Percentiles rank a stretch among this genome's conserved stretches.
Conservation (phyloP, 768 basidiomycete genomes). For the Rhodotorula paludigena region DNA sequence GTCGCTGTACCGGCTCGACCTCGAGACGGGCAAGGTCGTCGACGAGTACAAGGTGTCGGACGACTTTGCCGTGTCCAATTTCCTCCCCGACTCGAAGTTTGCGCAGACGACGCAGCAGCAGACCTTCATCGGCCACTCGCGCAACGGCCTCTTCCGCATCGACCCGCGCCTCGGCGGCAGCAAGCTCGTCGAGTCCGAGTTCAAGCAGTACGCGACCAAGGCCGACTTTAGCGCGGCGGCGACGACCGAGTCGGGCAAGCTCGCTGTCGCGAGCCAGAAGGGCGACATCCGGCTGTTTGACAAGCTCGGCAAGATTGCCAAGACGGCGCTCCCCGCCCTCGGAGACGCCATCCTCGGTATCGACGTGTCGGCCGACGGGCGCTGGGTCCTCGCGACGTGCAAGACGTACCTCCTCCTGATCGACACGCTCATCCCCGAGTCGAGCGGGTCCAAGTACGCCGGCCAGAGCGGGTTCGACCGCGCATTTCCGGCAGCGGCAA, state of each 20-base stretch:
- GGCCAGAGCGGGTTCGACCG: slow-evolving; percentile 55
- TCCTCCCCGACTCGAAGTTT: slow-evolving; percentile 89
- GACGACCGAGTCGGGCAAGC: slow-evolving; percentile 76
- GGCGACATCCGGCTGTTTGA: slow-evolving; percentile 95
- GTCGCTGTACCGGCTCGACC: slow-evolving; percentile 82
- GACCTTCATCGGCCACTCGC: slow-evolving; percentile 85
- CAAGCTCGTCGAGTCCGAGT: slow-evolving; percentile 90
- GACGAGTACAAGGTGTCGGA: slow-evolving; percentile 99
- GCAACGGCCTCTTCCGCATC: slow-evolving; percentile 94
- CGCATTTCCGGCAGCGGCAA: slow-evolving; percentile 88
- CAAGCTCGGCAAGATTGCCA: slow-evolving; percentile 94
- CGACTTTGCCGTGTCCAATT: slow-evolving; percentile 73
- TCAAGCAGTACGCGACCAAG: slow-evolving; percentile 92
- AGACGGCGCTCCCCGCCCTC: slow-evolving; percentile 90
- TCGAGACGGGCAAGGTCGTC: slow-evolving; percentile 87
- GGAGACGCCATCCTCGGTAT: slow-evolving; percentile 93
- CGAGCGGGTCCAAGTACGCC: slow-evolving; percentile 58
- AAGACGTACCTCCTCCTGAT: slow-evolving; percentile 89
- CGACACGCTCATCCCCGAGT: slow-evolving; percentile 85
- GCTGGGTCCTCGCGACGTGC: slow-evolving; percentile 89
- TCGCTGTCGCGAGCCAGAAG: slow-evolving; percentile 92
- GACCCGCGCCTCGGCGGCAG: slow-evolving; percentile 88
- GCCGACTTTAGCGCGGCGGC: slow-evolving; percentile 89
- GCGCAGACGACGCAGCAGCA: slow-evolving; percentile 87
- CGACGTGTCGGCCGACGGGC: slow-evolving; percentile 87